Evolutionary conservation across 176 grass and related monocot genomes (phyloP).

Genomic region (Pharus latifolius): DNA sequence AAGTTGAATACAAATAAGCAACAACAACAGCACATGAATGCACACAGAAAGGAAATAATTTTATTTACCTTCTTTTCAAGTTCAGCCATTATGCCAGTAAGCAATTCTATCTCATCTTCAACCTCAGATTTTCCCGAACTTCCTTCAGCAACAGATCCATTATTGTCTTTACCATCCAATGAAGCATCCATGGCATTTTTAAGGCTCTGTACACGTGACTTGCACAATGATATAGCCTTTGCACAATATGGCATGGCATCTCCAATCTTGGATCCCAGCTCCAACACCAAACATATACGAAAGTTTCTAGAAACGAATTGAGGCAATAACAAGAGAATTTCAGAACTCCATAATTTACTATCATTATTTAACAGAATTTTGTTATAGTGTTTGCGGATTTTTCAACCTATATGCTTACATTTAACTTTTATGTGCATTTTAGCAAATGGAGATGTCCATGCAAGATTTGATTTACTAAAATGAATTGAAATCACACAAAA

Average conservation of each 20-base stretch:
- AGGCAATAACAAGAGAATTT: slow-evolving; percentile 17
- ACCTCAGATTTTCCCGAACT: slow-evolving; percentile 26
- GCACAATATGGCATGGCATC: slow-evolving; percentile 80
- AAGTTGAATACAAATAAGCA: neutral
- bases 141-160: slow-evolving; percentile 26
- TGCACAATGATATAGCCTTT: slow-evolving; percentile 69
- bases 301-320: slow-evolving; percentile 71
- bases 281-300: slow-evolving; percentile 74
- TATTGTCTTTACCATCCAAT: slow-evolving; percentile 25
- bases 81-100: slow-evolving; percentile 68
- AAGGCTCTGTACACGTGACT: slow-evolving; percentile 64
- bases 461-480: neutral
- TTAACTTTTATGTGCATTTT: neutral
- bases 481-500: neutral
- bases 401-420: neutral
- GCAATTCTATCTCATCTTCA: slow-evolving; percentile 63
- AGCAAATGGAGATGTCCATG: neutral
- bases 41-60: neutral
- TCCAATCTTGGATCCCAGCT: slow-evolving; percentile 46
- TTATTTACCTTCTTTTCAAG: slow-evolving; percentile 91
- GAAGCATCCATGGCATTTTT: slow-evolving; percentile 28
- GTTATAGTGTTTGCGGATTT: neutral
- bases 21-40: neutral
- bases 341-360: neutral
- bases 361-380: neutral